Evolutionary conservation across 257 asterid genomes (phyloP), one percentile per base, ranked within the genome.

Genomic region (Striga asiatica): DNA sequence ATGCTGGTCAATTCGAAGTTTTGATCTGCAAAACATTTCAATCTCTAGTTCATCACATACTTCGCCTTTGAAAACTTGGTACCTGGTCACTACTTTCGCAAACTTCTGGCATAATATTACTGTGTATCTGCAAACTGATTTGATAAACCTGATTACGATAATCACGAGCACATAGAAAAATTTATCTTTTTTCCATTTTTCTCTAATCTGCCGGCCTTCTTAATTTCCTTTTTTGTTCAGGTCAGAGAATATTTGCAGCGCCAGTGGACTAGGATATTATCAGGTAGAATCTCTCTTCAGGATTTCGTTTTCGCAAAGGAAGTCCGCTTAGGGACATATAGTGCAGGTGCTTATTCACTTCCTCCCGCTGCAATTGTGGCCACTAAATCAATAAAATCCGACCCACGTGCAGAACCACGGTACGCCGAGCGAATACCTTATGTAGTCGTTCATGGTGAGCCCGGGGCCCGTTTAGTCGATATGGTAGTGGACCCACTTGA

Each of bases 321-420:
- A 77, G 98, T 91, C 50, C 92, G 98, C n/a, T 66, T 91, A 61
- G 98, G 98, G 35, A 84, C 94, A 56, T 91, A 91, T 63, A 73
- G 84, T 61, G 76, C 75, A 52, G 83, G 78, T 18, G 52, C 76
- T 52, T 70, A 62, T 63, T 77, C 95, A 56, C 88, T 87, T 20
- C 98, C 98, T 59, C 96, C 98, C 6, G 95, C 96, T 42, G 98
- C 98, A 57, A 84, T 91, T 65, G 94, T 91, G 19, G 98, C 96
- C 69, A 75, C 92, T 22, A 91, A 91, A 66, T 75, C 89, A 54
- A 80, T 91, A 87, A 74, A 78, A 58, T 72, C 63, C 3, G 98
- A 91, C 77, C 89, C 96, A 17, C 78, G 96, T 62, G 94, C 96
- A 46, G 98, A 86, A 64, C 96, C 96, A 60, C 83, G 94, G 43